These are phyloP conservation scores for Physocladia obscura DNA, from an alignment of 192 early-diverging fungal genomes.

Conservation along the genomic window DNA sequence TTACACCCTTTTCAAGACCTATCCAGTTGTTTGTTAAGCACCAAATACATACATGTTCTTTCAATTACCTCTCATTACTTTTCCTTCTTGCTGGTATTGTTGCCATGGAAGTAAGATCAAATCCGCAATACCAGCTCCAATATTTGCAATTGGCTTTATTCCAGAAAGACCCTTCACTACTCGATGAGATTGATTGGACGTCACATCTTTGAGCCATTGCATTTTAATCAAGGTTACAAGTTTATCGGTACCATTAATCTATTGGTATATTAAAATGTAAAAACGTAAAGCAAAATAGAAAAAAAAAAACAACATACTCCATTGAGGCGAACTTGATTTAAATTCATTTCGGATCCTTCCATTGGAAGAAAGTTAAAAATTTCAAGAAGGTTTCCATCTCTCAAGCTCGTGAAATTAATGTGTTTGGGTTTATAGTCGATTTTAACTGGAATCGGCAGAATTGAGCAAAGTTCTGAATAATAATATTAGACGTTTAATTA, in stretches of 20 bases:
- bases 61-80: conserved; percentile 70
- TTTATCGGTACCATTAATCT: conserved; percentile 7
- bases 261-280: background rate
- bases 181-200: conserved; percentile 84
- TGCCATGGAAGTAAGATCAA: conserved; percentile 88
- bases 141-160: conserved; percentile 83
- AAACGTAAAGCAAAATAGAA: background rate
- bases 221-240: conserved; percentile 6
- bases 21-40: background rate
- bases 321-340: conserved; percentile 70
- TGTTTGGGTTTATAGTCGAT: conserved; percentile 98
- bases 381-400: conserved; percentile 75
- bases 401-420: conserved; percentile 70
- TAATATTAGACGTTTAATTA: too few relatives aligned
- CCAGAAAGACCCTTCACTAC: conserved; percentile 88
- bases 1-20: conserved; percentile 82
- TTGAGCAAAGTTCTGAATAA: conserved; percentile 54
- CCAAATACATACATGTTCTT: background rate
- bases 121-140: conserved; percentile 89
- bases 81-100: conserved; percentile 90
- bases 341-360: conserved; percentile 86
- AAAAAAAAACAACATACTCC: conserved; percentile 59
- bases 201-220: conserved; percentile 90
- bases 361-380: conserved; percentile 91
- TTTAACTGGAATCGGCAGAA: conserved; percentile 77